Base-by-base conservation (phyloP, 441 rosid species). In the Adansonia grandidieri region DNA sequence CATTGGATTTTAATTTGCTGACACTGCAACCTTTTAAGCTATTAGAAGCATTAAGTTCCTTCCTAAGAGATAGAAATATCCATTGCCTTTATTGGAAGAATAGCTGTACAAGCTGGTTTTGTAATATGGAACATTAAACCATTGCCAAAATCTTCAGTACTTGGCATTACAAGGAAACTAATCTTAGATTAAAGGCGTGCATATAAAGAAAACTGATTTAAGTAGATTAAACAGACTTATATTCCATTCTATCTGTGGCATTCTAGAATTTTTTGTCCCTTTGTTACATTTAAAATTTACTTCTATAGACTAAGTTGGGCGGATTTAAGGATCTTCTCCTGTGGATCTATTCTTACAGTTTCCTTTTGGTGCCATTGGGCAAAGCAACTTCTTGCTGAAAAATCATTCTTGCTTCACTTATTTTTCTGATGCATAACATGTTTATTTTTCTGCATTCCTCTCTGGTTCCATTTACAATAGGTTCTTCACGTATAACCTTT, bases 401-500 rank as follows among this genome's bases (percentile, higher is more conserved):
- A 9, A 8, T 71, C 48, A n/a, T 53, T 32, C 9, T 71, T 71
- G 60, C 60, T 53, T 71, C 15, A 51, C 61, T 51, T 32, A 71
- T 24, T 53, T 72, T 53, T 28, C 7, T 32, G 64, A 54, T 53
- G 32, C 28, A 72, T 54, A 70, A 24, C 42, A 15, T 72, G 15
- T 72, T 37, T 63, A 9, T 54, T 72, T 72, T 54, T 24, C 24
- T 17, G 50, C 75, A 71, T 67, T 45, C 72, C 32, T 71, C 47
- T 54, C 32, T 32, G 28, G 50, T n/a, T 71, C 15, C 37, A 7
- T 53, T n/a, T 53, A 53, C 28, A 11, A 65, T 9, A 15, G 13
- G 1, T 37, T 65, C 75, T 50, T 19, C n/a, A 0, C 32, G 62
- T 54, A 9, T 54, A 37, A 32, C 47, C 75, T 28, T 53, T 40